A percentile compares a stretch with the other conserved stretches of the same genome.
Conservation (phyloP, 306 rosid species). For the Prinsepia uniflora region DNA sequence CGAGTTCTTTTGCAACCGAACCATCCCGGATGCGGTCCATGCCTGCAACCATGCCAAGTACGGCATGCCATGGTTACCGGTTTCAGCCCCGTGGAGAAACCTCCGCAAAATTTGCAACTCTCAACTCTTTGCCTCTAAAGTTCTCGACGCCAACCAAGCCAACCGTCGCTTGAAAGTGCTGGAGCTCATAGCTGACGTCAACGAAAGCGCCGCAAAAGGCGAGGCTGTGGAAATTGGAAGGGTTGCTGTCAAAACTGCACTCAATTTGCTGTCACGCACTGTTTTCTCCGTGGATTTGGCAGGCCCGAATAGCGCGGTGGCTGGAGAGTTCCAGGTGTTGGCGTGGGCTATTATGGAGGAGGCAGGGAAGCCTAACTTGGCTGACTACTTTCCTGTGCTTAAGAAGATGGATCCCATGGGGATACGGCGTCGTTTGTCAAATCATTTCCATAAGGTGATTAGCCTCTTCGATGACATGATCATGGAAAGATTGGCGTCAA, state of each 20-base stretch:
- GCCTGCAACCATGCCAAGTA: conserved; percentile 15
- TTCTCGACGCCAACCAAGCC: conserved; percentile 7
- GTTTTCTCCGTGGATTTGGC: conserved; percentile 30
- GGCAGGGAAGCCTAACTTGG: conserved; percentile 35
- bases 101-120: conserved; percentile 32
- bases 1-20: conserved; percentile 27
- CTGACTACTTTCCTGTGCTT: conserved; percentile 33
- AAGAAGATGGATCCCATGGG: conserved; percentile 28
- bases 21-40: conserved; percentile 16
- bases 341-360: conserved; percentile 17
- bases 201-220: neutral
- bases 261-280: conserved; percentile 36
- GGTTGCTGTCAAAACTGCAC: conserved; percentile 18
- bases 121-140: neutral
- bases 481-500: neutral
- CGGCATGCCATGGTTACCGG: conserved; percentile 31
- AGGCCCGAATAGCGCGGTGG: neutral
- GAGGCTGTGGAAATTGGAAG: conserved; percentile 22
- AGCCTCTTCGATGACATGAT: neutral
- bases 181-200: conserved; percentile 12
- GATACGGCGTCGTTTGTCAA: neutral
- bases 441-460: neutral
- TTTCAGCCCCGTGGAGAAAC: conserved; percentile 29
- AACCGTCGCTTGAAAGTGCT: conserved; percentile 10
- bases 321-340: conserved; percentile 24